Evolutionary conservation across 176 grass and related monocot species (phyloP), one percentile per base, ranked within the genome.

Genomic region (Carex myosuroides): DNA sequence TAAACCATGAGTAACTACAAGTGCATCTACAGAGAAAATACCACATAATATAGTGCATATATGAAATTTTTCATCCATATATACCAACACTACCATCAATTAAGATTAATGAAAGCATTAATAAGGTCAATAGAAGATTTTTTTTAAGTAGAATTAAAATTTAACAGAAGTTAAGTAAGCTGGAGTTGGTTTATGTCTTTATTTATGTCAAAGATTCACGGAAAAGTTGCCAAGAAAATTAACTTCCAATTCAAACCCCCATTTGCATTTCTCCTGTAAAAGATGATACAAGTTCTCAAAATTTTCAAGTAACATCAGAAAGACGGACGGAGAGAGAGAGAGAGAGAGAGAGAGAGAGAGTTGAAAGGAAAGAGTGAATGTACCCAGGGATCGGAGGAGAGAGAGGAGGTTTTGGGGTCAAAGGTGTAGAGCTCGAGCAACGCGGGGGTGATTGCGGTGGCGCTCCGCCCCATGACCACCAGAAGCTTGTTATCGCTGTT

Each of bases 381-480:
- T 18, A 98, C 96, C 89, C 92, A 87, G 6, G 93, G 90, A 48
- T 85, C 89, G 10, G 88, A 24, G 73, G 86, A 87, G 83, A 99
- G 60, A 59, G 83, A 82, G 83, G 86, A 84, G 78, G 69, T 87
- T 78, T 85, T 88, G 64, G 93, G 48, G 78, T 99, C 88, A 85
- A 99, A 99, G 44, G 90, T 90, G 81, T 90, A 89, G 13, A 92
- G 84, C 64, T 99, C 96, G 21, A 99, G 70, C 10, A 87, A 70
- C 17, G 91, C 64, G 6, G 83, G 89, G 42, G 79, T 48, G 14
- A 64, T 61, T 18, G 59, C 64, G 74, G 87, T 88, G 65, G 80
- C 53, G 35, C 14, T 60, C 54, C 96, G 77, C 16, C 89, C 93
- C 80, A 92, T 69, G 68, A 79, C 81, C 66, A 81, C 90, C 44